Conservation (phyloP, 306 rosid species). For the Prinsepia uniflora region DNA sequence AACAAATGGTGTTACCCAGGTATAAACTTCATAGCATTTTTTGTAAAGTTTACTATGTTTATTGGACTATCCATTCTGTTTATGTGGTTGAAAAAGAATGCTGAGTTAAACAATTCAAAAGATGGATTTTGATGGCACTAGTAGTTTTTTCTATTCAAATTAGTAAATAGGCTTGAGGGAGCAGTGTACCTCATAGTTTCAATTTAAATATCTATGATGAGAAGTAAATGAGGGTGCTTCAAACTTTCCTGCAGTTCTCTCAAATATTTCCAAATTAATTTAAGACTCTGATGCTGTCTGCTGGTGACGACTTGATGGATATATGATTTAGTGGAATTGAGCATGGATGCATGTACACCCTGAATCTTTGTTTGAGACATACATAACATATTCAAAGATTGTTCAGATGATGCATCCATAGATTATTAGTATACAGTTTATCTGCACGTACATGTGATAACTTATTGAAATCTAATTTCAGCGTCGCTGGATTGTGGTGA, state of each 20-base stretch:
- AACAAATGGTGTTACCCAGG: constrained; percentile 82
- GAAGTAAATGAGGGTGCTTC: background rate
- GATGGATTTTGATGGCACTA: background rate
- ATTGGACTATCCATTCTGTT: background rate
- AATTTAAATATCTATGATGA: background rate
- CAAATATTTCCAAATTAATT: background rate
- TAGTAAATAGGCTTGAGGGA: background rate
- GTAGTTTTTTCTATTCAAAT: background rate
- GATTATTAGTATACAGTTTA: background rate
- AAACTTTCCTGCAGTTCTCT: background rate
- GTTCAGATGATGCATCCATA: background rate
- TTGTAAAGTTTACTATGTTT: background rate
- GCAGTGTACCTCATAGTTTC: background rate
- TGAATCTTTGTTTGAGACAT: background rate
- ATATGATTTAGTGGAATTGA: background rate
- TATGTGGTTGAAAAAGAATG: background rate
- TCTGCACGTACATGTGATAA: constrained; percentile 19
- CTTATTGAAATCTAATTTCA: constrained; percentile 40
- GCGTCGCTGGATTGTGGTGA: constrained; percentile 80
- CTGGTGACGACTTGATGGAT: background rate
- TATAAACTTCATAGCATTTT: constrained; percentile 18
- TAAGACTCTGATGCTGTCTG: background rate
- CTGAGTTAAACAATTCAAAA: background rate
- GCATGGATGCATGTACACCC: background rate
- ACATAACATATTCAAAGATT: background rate